Evolutionary conservation across 1,284 basidiomycete species (phyloP), one percentile per base, ranked within the genome.

Genomic region (Afroboletus lepidellus): DNA sequence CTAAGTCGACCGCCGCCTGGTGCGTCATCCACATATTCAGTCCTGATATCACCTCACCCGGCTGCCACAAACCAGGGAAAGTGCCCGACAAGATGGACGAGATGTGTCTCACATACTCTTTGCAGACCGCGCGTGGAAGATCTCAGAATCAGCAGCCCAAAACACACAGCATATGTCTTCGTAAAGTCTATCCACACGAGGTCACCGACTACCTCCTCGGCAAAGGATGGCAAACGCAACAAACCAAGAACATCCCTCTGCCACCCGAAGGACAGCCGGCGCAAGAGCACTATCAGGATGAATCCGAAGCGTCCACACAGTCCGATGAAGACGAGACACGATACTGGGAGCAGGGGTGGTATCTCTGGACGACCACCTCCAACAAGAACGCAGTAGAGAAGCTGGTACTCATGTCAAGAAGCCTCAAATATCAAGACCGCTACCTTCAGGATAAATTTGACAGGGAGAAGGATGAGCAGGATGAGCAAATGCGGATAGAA

Each of bases 271-370:
- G 84, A 13, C 84, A 87, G 62, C 69, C 77, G 62, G 21, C 29
- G 18, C 52, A 60, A 25, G 59, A 51, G 13, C 59, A 12, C 16
- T 48, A 41, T 44, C 21, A 20, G 8, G 72, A 54, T 55, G 76
- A 57, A 60, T 75, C 49, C 4, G 78, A 78, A 44, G 71, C 46
- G 24, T 56, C 65, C 9, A 23, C 49, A 13, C 63, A 46, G 50
- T 44, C 54, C 29, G 56, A 65, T 8, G 66, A 72, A 46, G 69
- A 74, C 15, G 72, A 71, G 27, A 78, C 53, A n/a, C 64, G 76
- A 56, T 75, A 78, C 60, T 90, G 87, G 87, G 75, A 86, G 48
- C 81, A 84, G 60, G 87, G 87, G 2, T 85, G 79, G 77, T 90
- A 90, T 61, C 58, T 90, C 36, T 90, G 87, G 86, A 77, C 78